Conservation (phyloP, 495 filamentous ascomycete species). For the Penicillium argentinense region DNA sequence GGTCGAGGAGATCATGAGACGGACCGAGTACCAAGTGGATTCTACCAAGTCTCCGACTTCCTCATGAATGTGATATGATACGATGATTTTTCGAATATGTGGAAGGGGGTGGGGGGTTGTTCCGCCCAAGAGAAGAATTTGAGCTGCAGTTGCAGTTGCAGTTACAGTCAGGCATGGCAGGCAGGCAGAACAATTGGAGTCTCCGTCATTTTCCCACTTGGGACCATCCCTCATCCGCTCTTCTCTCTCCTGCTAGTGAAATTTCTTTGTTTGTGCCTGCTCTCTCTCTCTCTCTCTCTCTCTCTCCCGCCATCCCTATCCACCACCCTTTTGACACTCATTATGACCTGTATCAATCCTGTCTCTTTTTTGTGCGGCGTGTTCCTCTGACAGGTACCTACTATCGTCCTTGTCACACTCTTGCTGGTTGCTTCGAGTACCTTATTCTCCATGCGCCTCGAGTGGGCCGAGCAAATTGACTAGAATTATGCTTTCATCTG, state of each 20-base stretch:
- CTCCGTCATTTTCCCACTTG: too few species aligned
- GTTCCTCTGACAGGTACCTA: constrained; percentile 18
- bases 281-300: constrained; percentile 3
- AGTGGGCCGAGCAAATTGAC: constrained; percentile 19
- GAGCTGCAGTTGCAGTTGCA: too few species aligned
- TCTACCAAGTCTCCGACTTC: constrained; percentile 27
- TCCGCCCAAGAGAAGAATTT: too few species aligned
- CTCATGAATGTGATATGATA: constrained; percentile 26
- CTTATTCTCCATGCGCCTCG: not conserved
- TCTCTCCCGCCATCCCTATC: constrained; percentile 1
- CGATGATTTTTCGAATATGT: constrained; percentile 10
- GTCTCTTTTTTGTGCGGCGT: constrained; percentile 12
- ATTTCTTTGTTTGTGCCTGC: not conserved
- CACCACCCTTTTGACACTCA: constrained; percentile 17
- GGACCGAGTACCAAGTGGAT: constrained; percentile 60
- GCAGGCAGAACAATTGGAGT: too few species aligned
- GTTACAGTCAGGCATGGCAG: too few species aligned
- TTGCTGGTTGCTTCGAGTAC: constrained; percentile 16
- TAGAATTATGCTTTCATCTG: constrained; percentile 7
- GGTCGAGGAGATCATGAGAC: constrained; percentile 91
- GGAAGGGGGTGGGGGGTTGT: too few species aligned
- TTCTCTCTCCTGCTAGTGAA: not conserved
- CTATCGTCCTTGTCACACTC: constrained; percentile 26
- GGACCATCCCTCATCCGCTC: too few species aligned
- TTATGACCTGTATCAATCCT: constrained; percentile 30